Evolutionary conservation across 2,329 filamentous ascomycete species (phyloP).

Genomic region (Botryotinia calthae): DNA sequence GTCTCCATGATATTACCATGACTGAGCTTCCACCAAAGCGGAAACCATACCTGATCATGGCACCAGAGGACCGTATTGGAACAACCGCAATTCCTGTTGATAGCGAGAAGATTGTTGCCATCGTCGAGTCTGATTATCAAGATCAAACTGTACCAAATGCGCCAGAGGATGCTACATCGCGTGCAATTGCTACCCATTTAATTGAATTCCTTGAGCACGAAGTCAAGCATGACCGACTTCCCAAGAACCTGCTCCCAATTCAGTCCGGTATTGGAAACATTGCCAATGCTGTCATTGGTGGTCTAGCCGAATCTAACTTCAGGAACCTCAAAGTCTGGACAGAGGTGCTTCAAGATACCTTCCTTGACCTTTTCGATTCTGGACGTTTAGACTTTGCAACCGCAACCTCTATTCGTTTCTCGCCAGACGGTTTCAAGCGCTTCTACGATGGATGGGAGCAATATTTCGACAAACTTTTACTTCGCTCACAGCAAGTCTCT

Average conservation of each 20-base stretch:
- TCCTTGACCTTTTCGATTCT: constrained; percentile 88
- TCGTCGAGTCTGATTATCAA: constrained; percentile 81
- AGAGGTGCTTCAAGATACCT: constrained; percentile 78
- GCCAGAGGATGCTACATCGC: constrained; percentile 69
- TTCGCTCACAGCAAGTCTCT: constrained; percentile 83
- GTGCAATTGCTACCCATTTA: constrained; percentile 72
- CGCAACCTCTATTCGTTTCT: constrained; percentile 86
- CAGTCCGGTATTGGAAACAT: constrained; percentile 93
- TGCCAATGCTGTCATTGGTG: constrained; percentile 86
- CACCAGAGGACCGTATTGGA: constrained; percentile 82
- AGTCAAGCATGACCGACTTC: constrained; percentile 73
- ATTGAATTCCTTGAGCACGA: constrained; percentile 88
- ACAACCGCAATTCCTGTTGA: constrained; percentile 80
- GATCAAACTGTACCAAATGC: constrained; percentile 74
- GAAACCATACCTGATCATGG: constrained; percentile 84
- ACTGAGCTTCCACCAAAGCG: constrained; percentile 77
- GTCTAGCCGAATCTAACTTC: constrained; percentile 78
- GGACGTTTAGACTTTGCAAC: constrained; percentile 87
- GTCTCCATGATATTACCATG: constrained; percentile 87
- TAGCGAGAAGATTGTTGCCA: constrained; percentile 77
- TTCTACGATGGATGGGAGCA: constrained; percentile 84
- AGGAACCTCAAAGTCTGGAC: constrained; percentile 89
- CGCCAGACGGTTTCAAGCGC: constrained; percentile 83
- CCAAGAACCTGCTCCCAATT: constrained; percentile 72
- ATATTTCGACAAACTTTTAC: constrained; percentile 78